phyloP scores from a whole-genome alignment of 768 basidiomycete species.

The Mycena haematopus region DNA sequence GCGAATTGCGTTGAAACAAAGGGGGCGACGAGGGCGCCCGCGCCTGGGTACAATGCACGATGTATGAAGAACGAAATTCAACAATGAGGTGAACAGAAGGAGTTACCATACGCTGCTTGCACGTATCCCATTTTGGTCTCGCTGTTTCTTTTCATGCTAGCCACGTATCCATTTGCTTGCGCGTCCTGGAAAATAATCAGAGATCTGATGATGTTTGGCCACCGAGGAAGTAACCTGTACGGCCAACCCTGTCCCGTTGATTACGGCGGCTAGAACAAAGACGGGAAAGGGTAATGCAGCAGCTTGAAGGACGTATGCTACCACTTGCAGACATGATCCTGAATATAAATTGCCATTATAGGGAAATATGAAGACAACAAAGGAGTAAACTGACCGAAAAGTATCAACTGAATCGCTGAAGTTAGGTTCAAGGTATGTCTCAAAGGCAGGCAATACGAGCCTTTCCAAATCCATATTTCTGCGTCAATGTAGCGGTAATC shows the following conservation, averaged over 20 bases:
- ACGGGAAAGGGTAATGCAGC: slow-evolving; percentile 61
- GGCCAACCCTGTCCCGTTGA: slow-evolving; percentile 40
- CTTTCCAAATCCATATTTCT: slow-evolving; percentile 36
- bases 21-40: slow-evolving; percentile 61
- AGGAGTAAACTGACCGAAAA: neutral
- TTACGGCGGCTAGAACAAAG: slow-evolving; percentile 46
- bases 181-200: slow-evolving; percentile 41
- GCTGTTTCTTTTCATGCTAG: slow-evolving; percentile 46
- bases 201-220: neutral
- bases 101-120: slow-evolving; percentile 51
- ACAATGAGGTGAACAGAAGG: neutral
- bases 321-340: slow-evolving; percentile 51
- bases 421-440: neutral
- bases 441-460: neutral
- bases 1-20: slow-evolving; percentile 72
- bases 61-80: too few relatives aligned
- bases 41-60: slow-evolving; percentile 47
- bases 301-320: slow-evolving; percentile 53
- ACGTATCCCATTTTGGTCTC: slow-evolving; percentile 55
- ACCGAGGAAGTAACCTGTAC: slow-evolving; percentile 37
- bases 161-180: slow-evolving; percentile 57
- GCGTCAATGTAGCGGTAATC: slow-evolving; percentile 38
- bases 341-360: slow-evolving; percentile 8
- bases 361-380: neutral
- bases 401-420: neutral